Evolutionary conservation across 495 filamentous ascomycete genomes (phyloP).

Genomic region (Aspergillus wentii): DNA sequence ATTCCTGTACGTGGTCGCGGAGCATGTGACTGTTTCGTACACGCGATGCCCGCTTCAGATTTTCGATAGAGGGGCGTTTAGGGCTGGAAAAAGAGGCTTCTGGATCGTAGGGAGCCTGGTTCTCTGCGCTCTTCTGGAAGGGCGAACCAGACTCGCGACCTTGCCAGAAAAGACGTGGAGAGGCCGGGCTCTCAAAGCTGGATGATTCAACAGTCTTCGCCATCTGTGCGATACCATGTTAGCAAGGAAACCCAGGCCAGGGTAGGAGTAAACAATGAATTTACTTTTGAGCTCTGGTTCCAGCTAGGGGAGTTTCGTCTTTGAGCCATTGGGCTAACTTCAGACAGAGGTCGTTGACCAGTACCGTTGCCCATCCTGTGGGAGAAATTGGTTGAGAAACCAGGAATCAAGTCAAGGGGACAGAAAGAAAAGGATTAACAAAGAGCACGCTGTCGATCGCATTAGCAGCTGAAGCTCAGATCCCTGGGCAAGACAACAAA

Average conservation of each 20-base stretch:
- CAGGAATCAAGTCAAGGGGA: neutral
- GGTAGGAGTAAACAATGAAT: too few relatives aligned
- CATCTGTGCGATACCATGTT: constrained; percentile 27
- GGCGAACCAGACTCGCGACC: constrained; percentile 61
- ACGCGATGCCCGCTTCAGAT: constrained; percentile 84
- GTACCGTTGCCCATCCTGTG: constrained; percentile 34
- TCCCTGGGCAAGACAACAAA: too few relatives aligned
- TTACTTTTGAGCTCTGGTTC: constrained; percentile 64
- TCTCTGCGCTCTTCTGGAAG: constrained; percentile 62
- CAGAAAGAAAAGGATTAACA: constrained; percentile 2
- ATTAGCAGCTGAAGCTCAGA: too few relatives aligned
- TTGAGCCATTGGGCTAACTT: constrained; percentile 52
- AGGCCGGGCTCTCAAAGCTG: constrained; percentile 66
- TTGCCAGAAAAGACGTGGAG: constrained; percentile 82
- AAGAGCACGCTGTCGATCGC: neutral
- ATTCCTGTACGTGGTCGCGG: constrained; percentile 82
- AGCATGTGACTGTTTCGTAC: constrained; percentile 98
- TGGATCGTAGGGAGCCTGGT: constrained; percentile 55
- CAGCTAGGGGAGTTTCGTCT: constrained; percentile 72
- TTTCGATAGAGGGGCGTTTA: constrained; percentile 85
- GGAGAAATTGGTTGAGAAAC: constrained; percentile 4
- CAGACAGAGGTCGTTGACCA: constrained; percentile 47
- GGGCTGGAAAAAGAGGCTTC: constrained; percentile 60
- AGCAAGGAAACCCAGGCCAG: constrained; percentile 8
- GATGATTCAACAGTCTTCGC: constrained; percentile 62